Evolutionary conservation across 306 rosid genomes (phyloP), one percentile per base, ranked within the genome.

Genomic region (Medicago ruthenica): DNA sequence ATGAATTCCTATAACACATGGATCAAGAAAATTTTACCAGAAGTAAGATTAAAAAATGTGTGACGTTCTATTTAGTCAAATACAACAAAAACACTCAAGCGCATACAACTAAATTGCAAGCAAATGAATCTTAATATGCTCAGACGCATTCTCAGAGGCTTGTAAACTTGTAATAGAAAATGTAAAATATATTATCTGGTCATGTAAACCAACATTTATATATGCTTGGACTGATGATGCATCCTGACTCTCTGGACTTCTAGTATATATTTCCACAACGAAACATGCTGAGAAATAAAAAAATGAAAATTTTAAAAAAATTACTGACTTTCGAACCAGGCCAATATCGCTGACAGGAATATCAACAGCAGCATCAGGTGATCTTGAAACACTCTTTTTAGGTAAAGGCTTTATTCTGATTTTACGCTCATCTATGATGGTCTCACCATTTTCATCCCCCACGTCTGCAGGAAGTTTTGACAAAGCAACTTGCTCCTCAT

Each of bases 381-480:
- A 87, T 62, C 72, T 88, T 1, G 91, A 80, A 84, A 75, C 78
- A 74, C 55, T 78, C 90, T 82, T 95, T 83, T 92, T 88, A 31
- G 97, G 97, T 85, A 95, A 89, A 70, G 97, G 83, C 87, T 90
- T 92, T 85, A 95, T 95, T 85, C 99, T 92, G 86, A 92, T 95
- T 88, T 95, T 95, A 47, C 99, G 97, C 67, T 95, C 99, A 74
- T 90, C 97, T 74, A 92, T 88, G 80, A 90, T 80, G 37, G 97
- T 95, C 87, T 95, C 99, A 2, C 99, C 99, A 82, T 95, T 95
- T 82, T 95, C 99, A 89, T 95, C 99, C 69, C 99, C 99, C 70
- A 95, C 97, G 79, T 95, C 99, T 62, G 96, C 93, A 47, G 99
- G 99, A 89, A 95, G 97, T 85, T 95, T 95, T 39, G 85, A 86